These are phyloP conservation scores for Psilocybe azurescens DNA, from an alignment of 768 basidiomycete genomes.

Conservation along the genomic window DNA sequence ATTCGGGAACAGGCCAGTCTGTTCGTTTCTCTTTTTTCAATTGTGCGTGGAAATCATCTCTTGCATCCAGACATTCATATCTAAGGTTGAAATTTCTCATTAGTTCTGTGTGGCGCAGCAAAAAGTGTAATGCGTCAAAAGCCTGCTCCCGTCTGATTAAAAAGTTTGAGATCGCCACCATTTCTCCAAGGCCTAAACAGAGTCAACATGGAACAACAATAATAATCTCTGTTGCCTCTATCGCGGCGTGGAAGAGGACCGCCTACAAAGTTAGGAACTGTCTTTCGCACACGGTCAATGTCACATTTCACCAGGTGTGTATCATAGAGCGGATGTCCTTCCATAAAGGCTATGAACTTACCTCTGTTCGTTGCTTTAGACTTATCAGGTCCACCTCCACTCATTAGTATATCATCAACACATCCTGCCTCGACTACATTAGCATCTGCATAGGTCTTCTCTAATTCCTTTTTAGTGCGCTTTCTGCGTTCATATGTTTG, in stretches of 20 bases:
- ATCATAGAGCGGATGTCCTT: too few species aligned
- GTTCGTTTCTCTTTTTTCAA: neutral
- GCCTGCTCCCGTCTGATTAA: conserved; percentile 24
- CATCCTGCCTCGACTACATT: too few species aligned
- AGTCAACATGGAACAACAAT: too few species aligned
- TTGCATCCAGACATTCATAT: conserved; percentile 40
- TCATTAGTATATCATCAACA: too few species aligned
- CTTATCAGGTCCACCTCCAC: too few species aligned
- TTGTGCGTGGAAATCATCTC: conserved; percentile 31
- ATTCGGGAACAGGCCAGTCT: too few species aligned
- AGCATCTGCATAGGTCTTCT: too few species aligned
- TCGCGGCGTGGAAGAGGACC: conserved; percentile 32
- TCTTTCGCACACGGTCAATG: neutral
- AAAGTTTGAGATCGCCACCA: conserved; percentile 24
- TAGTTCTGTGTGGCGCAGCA: conserved; percentile 11
- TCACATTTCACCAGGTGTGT: neutral
- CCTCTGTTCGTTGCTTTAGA: too few species aligned
- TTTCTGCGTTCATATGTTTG: too few species aligned
- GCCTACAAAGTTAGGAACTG: conserved; percentile 31
- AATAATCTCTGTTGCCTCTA: conserved; percentile 33
- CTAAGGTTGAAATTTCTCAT: conserved; percentile 34
- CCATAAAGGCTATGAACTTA: too few species aligned
- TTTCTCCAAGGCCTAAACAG: conserved; percentile 36
- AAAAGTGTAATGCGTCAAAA: conserved; percentile 22
- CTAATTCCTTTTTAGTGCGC: too few species aligned